phyloP scores from a whole-genome alignment of 2,329 filamentous ascomycete genomes.

The Apiospora sp. region DNA sequence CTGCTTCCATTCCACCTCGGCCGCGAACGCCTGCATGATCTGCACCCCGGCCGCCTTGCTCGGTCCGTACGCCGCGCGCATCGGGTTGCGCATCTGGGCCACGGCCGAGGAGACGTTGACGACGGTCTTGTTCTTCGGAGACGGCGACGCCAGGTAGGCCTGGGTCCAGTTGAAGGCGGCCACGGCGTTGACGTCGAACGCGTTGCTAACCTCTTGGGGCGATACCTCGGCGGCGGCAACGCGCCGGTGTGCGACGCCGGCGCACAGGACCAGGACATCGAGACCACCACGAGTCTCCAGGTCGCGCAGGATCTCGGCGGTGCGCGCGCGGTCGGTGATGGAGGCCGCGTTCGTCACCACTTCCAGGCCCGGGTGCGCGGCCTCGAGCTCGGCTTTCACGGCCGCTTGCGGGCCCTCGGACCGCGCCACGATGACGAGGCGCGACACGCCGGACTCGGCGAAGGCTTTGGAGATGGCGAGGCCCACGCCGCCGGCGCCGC shows the following conservation, averaged over 20 bases:
- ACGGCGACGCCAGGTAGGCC: not conserved
- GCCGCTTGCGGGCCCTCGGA: not conserved
- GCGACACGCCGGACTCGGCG: not conserved
- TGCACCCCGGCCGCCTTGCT: not conserved
- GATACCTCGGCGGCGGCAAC: not conserved
- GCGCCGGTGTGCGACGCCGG: not conserved
- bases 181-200: not conserved
- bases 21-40: not conserved
- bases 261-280: not conserved
- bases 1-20: not conserved
- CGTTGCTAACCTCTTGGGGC: not conserved
- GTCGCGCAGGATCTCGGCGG: not conserved
- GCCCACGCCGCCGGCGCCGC: constrained; percentile 1
- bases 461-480: not conserved
- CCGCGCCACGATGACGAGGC: not conserved
- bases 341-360: not conserved
- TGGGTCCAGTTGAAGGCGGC: not conserved
- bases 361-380: not conserved
- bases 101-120: not conserved
- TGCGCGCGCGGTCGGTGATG: not conserved
- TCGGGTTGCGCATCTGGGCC: constrained; percentile 4
- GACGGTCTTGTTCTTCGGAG: not conserved
- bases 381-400: not conserved
- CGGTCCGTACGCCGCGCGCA: not conserved
- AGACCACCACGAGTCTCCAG: not conserved